Conservation (phyloP, 2,329 filamentous ascomycete species). For the Colletotrichum sp. region DNA sequence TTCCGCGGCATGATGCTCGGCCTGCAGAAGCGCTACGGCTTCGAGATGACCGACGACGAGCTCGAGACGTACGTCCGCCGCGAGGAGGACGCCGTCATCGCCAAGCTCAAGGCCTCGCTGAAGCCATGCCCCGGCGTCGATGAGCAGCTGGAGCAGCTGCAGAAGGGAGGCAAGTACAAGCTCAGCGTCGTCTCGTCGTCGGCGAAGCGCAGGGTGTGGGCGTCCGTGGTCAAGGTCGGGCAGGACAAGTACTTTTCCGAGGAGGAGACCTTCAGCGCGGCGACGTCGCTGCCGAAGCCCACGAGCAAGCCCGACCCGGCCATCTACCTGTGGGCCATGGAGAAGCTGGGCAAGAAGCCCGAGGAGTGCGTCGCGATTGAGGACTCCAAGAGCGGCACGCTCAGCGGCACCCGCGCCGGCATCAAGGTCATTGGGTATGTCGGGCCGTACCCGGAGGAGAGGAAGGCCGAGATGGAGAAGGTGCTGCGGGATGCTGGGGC, state of each 20-base stretch:
- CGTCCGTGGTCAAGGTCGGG: conserved; percentile 78
- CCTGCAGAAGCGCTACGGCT: conserved; percentile 77
- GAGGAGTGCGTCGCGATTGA: conserved; percentile 81
- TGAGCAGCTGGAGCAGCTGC: conserved; percentile 69
- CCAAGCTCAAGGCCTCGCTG: conserved; percentile 73
- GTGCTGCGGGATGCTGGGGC: conserved; percentile 66
- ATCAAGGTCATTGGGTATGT: conserved; percentile 88
- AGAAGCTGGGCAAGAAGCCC: conserved; percentile 73
- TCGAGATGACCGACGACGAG: conserved; percentile 71
- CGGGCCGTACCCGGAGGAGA: conserved; percentile 71
- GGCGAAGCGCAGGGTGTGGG: conserved; percentile 77
- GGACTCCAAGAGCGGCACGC: conserved; percentile 85
- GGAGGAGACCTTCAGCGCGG: conserved; percentile 80
- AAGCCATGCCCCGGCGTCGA: conserved; percentile 73
- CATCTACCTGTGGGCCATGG: conserved; percentile 81
- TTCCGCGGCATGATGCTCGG: conserved; percentile 89
- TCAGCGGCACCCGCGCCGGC: conserved; percentile 73
- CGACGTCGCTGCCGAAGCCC: conserved; percentile 77
- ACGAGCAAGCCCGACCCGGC: conserved; percentile 91
- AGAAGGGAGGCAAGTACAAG: conserved; percentile 65
- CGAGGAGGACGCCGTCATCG: conserved; percentile 85
- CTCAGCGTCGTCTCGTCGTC: conserved; percentile 84
- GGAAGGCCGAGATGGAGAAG: conserved; percentile 70
- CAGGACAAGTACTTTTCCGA: conserved; percentile 82
- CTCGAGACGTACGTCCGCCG: conserved; percentile 74